Evolutionary conservation across 2,329 filamentous ascomycete genomes (phyloP), one percentile per base, ranked within the genome.

Genomic region (Botrytis galanthina): DNA sequence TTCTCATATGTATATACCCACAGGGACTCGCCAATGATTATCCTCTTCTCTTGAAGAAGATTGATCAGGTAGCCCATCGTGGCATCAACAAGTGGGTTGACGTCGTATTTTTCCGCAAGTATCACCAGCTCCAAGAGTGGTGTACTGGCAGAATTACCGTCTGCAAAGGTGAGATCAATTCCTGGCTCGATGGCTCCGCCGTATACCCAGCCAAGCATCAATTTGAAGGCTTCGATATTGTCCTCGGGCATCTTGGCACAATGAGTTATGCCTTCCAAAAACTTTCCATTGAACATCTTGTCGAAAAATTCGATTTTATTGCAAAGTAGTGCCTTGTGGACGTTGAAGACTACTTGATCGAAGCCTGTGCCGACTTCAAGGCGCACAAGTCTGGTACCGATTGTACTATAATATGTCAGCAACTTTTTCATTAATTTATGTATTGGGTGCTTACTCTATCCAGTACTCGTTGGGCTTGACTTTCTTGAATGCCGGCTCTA

Each of bases 191-290:
- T 62, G 37, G 4, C 14, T 44, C 42, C 62, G 8, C 20, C 20
- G 44, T 75, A 74, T 2, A 77, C 64, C 76, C 75, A 77, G 8
- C 39, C 64, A 8, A 76, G 26, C 7, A 77, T 46, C 4, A 74
- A 4, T 3, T 71, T 68, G 22, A 77, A 75, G 3, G 69, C 26
- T 5, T 75, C 32, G 5, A 67, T 26, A 4, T 63, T 9, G 44
- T 76, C 74, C 54, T 76, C 74, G 2, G 76, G 75, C 39, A 76
- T 72, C 5, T 5, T 57, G 0, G 74, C 75, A 4, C 6, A 60
- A 8, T 62, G 63, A 3, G 60, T 32, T 12, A 18, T n/a, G 7
- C 66, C 42, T 42, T 76, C 73, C 29, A 18, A 42, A 14, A 76
- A 76, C 1, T 44, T 32, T 4, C 71, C 54, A 6, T 51, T 60